These are phyloP conservation scores for Alternaria burnsii DNA, from an alignment of 2,329 filamentous ascomycete species.

Conservation along the genomic window DNA sequence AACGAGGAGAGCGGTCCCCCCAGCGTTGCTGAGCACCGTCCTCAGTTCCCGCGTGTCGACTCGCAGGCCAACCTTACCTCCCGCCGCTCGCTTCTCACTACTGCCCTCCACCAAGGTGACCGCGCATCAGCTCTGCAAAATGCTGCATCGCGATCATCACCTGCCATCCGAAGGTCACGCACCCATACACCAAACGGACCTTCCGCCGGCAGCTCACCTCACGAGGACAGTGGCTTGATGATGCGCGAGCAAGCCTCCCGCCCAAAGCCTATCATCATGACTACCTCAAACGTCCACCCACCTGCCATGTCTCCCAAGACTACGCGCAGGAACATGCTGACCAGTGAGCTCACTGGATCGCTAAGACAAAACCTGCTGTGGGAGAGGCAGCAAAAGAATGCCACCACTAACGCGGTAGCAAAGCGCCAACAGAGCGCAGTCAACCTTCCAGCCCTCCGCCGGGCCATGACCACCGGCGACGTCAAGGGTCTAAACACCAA, in stretches of 20 bases:
- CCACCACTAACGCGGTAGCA: constrained; percentile 84
- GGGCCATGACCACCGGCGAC: constrained; percentile 71
- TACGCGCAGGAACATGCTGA: constrained; percentile 85
- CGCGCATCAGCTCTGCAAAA: constrained; percentile 74
- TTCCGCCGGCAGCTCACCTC: constrained; percentile 67
- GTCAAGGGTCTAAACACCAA: constrained; percentile 87
- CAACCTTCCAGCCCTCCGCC: constrained; percentile 42
- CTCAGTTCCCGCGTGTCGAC: constrained; percentile 88
- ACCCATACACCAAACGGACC: constrained; percentile 74
- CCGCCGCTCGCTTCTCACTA: constrained; percentile 85
- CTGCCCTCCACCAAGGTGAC: constrained; percentile 84
- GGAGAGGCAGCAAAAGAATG: constrained; percentile 94
- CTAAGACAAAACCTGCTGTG: constrained; percentile 90
- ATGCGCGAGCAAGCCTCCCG: constrained; percentile 66
- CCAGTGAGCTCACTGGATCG: constrained; percentile 91
- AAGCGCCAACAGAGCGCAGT: constrained; percentile 81
- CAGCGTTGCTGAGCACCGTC: constrained; percentile 76
- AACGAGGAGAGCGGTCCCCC: constrained; percentile 82
- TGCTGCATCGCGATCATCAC: constrained; percentile 66
- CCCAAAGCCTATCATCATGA: constrained; percentile 82
- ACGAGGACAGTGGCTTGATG: constrained; percentile 65
- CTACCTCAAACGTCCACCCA: constrained; percentile 72
- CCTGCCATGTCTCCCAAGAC: constrained; percentile 88
- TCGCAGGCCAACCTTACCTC: constrained; percentile 86
- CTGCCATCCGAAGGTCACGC: constrained; percentile 65